Evolutionary conservation across 768 basidiomycete species (phyloP), one percentile per base, ranked within the genome.

Genomic region (Tulasnella sp.): DNA sequence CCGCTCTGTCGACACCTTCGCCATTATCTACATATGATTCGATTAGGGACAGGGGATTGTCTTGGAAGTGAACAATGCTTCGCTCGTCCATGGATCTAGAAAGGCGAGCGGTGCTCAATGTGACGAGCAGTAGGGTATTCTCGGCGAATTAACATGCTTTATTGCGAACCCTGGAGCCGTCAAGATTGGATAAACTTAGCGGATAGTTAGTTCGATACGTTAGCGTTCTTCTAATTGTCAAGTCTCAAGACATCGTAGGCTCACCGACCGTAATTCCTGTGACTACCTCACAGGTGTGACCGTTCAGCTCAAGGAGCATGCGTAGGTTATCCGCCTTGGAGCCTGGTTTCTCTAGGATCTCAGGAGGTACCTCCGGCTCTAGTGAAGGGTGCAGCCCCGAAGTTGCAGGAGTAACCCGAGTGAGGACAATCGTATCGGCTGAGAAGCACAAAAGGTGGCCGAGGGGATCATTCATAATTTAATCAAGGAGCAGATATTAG

Each of bases 361-460:
- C 87, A 58, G 90, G 90, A 1, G 67, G 69, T 4, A 70, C 69
- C 24, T 73, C 69, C 1, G 79, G 77, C 8, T 79, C 70, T 11
- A 82, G 73, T 10, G 80, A 77, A 52, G 79, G 81, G 8, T 81
- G 76, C 0, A 70, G 70, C 53, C 78, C 76, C 10, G 83, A 78
- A 1, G 80, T 78, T 44, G 79, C 71, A 0, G 85, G 81, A 52
- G 80, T 75, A 0, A 79, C 76, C 64, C 86, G 87, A 3, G 84
- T 85, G 43, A 99, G 74, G n/a, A 98, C 92, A 12, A 99, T 83
- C 0, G 96, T 98, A 69, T 99, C 96, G 63, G 94, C 96, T 92
- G 68, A 44, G 1, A 43, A 30, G 21, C 51, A 4, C 8, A 38
- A 51, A n/a, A n/a, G n/a, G n/a, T n/a, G n/a, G n/a, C n/a, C 34